Base-by-base conservation (phyloP, 371 early-diverging fungal genomes). In the Mucor indicus region DNA sequence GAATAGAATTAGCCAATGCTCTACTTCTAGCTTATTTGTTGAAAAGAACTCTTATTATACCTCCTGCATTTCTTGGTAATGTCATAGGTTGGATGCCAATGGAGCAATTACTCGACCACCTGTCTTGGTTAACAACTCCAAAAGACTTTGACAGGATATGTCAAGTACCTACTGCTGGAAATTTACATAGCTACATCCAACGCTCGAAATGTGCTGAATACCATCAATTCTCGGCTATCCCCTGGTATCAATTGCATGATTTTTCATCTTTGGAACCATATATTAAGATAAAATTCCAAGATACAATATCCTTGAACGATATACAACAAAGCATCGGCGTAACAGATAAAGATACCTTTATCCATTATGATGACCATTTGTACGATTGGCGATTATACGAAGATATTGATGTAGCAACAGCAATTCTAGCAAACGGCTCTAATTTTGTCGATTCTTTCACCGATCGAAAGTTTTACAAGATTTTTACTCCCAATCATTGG, bases 21-120 rank as follows among this genome's bases (percentile, higher is more conserved):
- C 53, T 83, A 21, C 45, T 72, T 17, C 49, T 83, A 17, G 75
- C 84, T 1, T 59, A 60, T 11, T 56, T 64, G 9, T 45, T 76
- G 20, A 77, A 81, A 41, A 60, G 84, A 2, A 83, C 84, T 0
- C 52, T 83, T 8, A 60, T 83, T 19, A 50, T 83, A 10, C 81
- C 84, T 2, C 81, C 84, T 20, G 75, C 67, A 21, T 53, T 74
- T 10, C 40, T 74, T 10, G 75, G 75, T 16, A 62, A 53, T 10
- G 62, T 65, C 8, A 52, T 74, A 27, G 68, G 65, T 22, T 74
- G 75, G 75, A 67, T 65, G 49, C 61, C 61, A 2, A 61, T 57
- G 53, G 69, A 72, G 17, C 60, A 60, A 15, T 48, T 68, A 19
- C 55, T 60, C 20, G 64, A 62, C n/a, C 62, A 59, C 42, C 50